A percentile compares a stretch with the other conserved stretches of the same genome.
Evolutionary conservation across 768 basidiomycete genomes (phyloP).

Genomic region (Pisolithus marmoratus): DNA sequence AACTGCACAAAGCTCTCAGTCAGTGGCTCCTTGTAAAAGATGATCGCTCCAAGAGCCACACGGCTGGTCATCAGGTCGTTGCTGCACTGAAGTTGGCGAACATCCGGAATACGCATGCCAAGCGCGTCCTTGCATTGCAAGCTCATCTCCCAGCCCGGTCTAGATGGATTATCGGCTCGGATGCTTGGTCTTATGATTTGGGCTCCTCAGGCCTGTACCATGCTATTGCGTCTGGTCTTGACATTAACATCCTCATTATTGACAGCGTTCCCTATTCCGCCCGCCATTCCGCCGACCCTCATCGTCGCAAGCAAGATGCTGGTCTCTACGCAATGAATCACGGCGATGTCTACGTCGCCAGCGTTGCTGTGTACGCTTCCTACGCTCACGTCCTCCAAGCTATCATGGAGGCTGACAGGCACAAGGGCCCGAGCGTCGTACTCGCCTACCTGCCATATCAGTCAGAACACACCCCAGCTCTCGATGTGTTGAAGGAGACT

Average conservation of each 20-base stretch:
- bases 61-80: slow-evolving; percentile 54
- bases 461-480: slow-evolving; percentile 67
- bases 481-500: slow-evolving; percentile 94
- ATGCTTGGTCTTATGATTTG: slow-evolving; percentile 97
- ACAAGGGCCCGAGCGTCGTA: slow-evolving; percentile 85
- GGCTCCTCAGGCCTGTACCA: slow-evolving; percentile 95
- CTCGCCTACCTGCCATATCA: slow-evolving; percentile 92
- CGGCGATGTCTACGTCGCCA: slow-evolving; percentile 94
- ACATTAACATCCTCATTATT: slow-evolving; percentile 93
- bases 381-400: slow-evolving; percentile 93
- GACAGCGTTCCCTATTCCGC: slow-evolving; percentile 88
- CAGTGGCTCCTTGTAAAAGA: slow-evolving; percentile 79
- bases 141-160: slow-evolving; percentile 63
- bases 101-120: slow-evolving; percentile 37
- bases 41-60: slow-evolving; percentile 55
- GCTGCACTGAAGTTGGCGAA: slow-evolving; percentile 39
- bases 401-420: slow-evolving; percentile 84
- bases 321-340: slow-evolving; percentile 99
- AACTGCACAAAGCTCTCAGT: slow-evolving; percentile 66
- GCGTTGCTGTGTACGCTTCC: slow-evolving; percentile 92
- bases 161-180: slow-evolving; percentile 97
- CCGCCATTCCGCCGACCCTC: slow-evolving; percentile 61
- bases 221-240: slow-evolving; percentile 81
- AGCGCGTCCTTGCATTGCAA: slow-evolving; percentile 53
- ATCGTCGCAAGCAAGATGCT: slow-evolving; percentile 89